Base-by-base conservation (phyloP, 169 alveolate genomes). In the Amoebophrya sp. region DNA sequence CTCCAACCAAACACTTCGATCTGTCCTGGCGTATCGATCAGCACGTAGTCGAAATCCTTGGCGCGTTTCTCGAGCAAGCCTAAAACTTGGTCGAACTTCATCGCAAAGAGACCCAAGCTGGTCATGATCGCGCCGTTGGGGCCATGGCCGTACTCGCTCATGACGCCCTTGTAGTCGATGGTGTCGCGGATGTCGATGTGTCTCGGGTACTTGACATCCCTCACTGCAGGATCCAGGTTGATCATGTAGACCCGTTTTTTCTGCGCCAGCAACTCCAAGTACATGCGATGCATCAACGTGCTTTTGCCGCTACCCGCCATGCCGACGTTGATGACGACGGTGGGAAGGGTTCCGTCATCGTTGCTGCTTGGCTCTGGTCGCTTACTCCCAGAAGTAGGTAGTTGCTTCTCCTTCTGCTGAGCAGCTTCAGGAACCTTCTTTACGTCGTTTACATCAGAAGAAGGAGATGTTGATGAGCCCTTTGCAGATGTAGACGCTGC, bases 121-220 rank as follows among this genome's bases (percentile, higher is more conserved):
- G 99, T 99, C 99, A 99, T 95, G 77, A 99, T 99, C 41, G 99
- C 99, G 53, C 99, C 99, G 94, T 99, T 99, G 12, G 99, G 99
- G 1, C 99, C 99, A 65, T 77, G 65, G 54, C 95, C 95, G 92
- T 97, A 98, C 77, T 98, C 96, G 94, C 97, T 96, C 99, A 99
- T 99, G 47, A 98, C 97, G 83, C 96, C 96, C 95, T 98, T 98
- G 95, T 98, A 98, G 93, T 99, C 97, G 89, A 99, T 98, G 36
- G 99, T 97, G 94, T 98, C 99, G 65, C 99, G 95, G 55, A 99
- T 99, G 95, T 99, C 99, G 40, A 94, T 90, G 92, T 92, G 90
- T 40, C 76, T 41, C 29, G 93, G 92, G 78, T 92, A 94, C 23
- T 91, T 91, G 89, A 90, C 89, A 54, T 89, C 91, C 93, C 40